phyloP scores from a whole-genome alignment of 441 rosid genomes.

The Euphorbia schlechtendalii region DNA sequence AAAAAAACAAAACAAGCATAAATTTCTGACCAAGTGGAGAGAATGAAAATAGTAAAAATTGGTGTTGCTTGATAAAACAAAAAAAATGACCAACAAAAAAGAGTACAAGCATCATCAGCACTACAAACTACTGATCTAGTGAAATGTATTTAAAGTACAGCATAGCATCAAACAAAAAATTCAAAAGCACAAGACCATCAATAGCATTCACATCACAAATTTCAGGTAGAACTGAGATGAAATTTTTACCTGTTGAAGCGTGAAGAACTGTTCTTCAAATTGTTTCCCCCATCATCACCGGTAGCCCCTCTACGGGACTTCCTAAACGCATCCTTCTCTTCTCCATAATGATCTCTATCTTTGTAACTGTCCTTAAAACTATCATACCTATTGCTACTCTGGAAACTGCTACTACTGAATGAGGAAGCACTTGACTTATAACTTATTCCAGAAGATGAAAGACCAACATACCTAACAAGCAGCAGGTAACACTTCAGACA shows the following conservation, averaged over 20 bases:
- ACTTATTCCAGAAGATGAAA: conserved; percentile 77
- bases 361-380: conserved; percentile 45
- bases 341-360: conserved; percentile 37
- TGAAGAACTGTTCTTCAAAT: conserved; percentile 37
- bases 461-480: conserved; percentile 71
- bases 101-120: no score
- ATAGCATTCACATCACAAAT: background rate
- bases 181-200: background rate
- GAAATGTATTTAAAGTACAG: background rate
- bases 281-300: conserved; percentile 36
- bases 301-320: conserved; percentile 41
- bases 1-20: conserved; percentile 10
- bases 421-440: conserved; percentile 64
- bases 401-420: conserved; percentile 41
- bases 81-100: background rate
- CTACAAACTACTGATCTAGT: background rate
- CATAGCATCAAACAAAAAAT: background rate
- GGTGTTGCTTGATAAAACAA: background rate
- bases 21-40: background rate
- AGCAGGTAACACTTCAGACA: conserved; percentile 15
- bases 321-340: conserved; percentile 42
- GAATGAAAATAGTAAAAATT: no score
- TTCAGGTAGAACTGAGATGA: conserved; percentile 13
- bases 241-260: conserved; percentile 47
- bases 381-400: conserved; percentile 49